A percentile compares a stretch with the other conserved stretches of the same genome.
These are phyloP conservation scores for Peronosclerospora sorghi DNA, from an alignment of 352 stramenopile species.

Conservation along the genomic window DNA sequence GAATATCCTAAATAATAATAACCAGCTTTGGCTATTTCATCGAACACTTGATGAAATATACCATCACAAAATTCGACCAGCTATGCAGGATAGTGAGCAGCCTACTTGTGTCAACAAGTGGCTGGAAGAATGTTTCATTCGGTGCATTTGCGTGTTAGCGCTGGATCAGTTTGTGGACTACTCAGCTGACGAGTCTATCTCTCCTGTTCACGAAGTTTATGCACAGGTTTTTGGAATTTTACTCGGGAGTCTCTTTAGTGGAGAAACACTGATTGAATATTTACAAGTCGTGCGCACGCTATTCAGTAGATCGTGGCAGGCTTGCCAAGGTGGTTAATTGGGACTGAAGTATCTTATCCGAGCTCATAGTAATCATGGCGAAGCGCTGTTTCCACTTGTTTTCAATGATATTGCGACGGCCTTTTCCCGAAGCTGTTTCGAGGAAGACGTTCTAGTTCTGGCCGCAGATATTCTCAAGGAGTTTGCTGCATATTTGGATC, in stretches of 20 bases:
- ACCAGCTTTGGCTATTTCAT: no score
- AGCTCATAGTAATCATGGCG: slow-evolving; percentile 38
- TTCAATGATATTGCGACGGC: slow-evolving; percentile 39
- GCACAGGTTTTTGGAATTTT: slow-evolving; percentile 88
- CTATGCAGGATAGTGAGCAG: background rate
- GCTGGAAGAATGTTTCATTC: slow-evolving; percentile 87
- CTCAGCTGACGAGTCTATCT: slow-evolving; percentile 79
- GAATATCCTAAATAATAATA: no score
- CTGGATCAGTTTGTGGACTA: slow-evolving; percentile 95
- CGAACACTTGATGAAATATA: no score
- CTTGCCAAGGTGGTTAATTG: slow-evolving; percentile 80
- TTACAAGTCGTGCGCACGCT: slow-evolving; percentile 57
- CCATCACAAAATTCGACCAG: slow-evolving; percentile 4
- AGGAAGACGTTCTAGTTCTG: slow-evolving; percentile 65
- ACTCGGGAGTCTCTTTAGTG: slow-evolving; percentile 47
- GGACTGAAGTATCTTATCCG: slow-evolving; percentile 83
- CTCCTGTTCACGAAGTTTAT: slow-evolving; percentile 85
- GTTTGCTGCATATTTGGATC: slow-evolving; percentile 23
- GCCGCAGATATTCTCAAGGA: slow-evolving; percentile 43
- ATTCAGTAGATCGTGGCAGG: slow-evolving; percentile 75
- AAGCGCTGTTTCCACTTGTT: slow-evolving; percentile 33
- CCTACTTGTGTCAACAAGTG: slow-evolving; percentile 58
- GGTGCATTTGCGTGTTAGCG: slow-evolving; percentile 87
- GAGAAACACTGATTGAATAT: slow-evolving; percentile 44
- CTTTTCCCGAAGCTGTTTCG: slow-evolving; percentile 17